Base-by-base conservation (phyloP, 805 yeast species). In the Komagataella populi region DNA sequence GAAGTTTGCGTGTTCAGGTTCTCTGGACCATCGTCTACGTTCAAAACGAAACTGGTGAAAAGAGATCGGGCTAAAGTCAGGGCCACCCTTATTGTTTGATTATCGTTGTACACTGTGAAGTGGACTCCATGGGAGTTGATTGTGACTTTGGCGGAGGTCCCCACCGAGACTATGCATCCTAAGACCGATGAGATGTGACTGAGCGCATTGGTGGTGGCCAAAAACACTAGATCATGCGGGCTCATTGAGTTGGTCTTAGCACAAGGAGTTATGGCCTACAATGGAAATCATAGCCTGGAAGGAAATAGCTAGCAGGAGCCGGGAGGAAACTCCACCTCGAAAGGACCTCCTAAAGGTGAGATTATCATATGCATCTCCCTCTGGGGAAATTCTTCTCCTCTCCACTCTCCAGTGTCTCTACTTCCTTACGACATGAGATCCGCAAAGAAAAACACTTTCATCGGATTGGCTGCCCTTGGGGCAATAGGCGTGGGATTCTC, bases 181-280 rank as follows among this genome's bases (percentile, higher is more conserved):
- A 77, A 60, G 4, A 78, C 73, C 2, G 70, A 67, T 1, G 76
- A 66, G 6, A 77, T 68, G 53, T 77, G 80, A 7, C 68, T 62
- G 17, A 75, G 59, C 43, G 72, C 69, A 4, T 69, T 67, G 0
- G 81, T 77, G 0, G 79, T 61, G 0, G 80, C 81, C 2, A 49
- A 45, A 51, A 59, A 59, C 23, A 55, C 39, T 8, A 30, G 39
- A 30, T 30, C 39, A 30, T 30, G 39, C 14, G 39, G 14, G 39
- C 39, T 8, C 39, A 30, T 30, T 30, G 39, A 30, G 39, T 30
- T 30, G 39, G 14, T 30, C 39, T 30, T 10, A 30, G n/a, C 4
- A 30, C 39, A 30, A 30, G 39, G n/a, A 30, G 39, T 10, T 30
- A 12, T 6, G 39, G 39, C 39, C 39, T 14, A 30, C 39, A 30